Evolutionary conservation across 169 alveolate genomes (phyloP), one percentile per base, ranked within the genome.

Genomic region (Besnoitia besnoiti): DNA sequence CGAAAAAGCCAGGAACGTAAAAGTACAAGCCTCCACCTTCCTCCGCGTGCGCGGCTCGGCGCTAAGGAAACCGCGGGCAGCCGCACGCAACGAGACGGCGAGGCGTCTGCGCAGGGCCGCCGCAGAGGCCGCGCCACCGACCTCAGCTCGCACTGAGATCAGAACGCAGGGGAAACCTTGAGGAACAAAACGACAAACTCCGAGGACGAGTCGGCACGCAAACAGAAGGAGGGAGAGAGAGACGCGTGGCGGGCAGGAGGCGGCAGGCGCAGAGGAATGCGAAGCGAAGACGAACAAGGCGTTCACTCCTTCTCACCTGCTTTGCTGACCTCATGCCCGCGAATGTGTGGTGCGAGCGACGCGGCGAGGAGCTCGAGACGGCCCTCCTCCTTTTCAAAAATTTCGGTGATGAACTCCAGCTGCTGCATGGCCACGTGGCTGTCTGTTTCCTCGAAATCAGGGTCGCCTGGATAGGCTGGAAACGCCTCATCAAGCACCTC

Each of bases 321-420:
- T 46, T 80, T 80, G 73, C 27, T 27, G 39, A 80, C 46, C 4
- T 80, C 55, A 4, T 47, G 37, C 30, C 89, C 89, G 0, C 37
- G 61, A n/a, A 80, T 80, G 40, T 42, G 44, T 39, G 89, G 89
- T 5, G 89, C 89, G 44, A 80, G 47, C 4, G 89, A 80, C 21
- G 89, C 61, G 2, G 51, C 89, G 46, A 80, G 89, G 42, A 80
- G 73, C 67, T 80, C 89, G 44, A 80, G 44, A 1, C 73, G 61
- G 30, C 37, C 7, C 30, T 21, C 35, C 67, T 80, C 89, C 35
- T 10, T 8, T 12, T 12, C 51, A 46, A 39, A 80, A 44, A 47
- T 46, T 3, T 80, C 89, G 12, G 89, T 47, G 67, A 80, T 80
- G 44, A 85, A 55, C n/a, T 85, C 61, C 21, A 51, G 76, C 49